Conservation (phyloP, 2,329 filamentous ascomycete species). For the Simplicillium sp. region DNA sequence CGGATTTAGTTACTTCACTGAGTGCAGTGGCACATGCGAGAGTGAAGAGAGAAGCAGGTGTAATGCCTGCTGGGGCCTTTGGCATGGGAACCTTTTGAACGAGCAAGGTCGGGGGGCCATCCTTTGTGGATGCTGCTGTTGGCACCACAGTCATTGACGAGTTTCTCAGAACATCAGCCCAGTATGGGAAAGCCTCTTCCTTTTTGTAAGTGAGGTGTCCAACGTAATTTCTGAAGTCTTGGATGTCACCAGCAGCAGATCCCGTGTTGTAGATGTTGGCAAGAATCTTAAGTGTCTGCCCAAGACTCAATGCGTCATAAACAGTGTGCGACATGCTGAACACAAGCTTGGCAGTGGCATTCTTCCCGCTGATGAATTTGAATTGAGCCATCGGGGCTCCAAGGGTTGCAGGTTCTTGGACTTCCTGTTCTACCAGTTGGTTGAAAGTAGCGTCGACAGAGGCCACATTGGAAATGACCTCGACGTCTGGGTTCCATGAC, state of each 20-base stretch:
- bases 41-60: not conserved
- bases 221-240: constrained; percentile 3
- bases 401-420: not conserved
- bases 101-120: not conserved
- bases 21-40: not conserved
- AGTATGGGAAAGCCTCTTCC: not conserved
- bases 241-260: no score
- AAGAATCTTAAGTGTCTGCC: not conserved
- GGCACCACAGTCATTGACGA: not conserved
- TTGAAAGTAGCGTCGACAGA: not conserved
- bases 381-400: not conserved
- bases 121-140: not conserved
- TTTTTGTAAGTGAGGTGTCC: not conserved
- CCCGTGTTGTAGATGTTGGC: no score
- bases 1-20: constrained; percentile 2
- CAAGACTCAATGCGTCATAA: constrained; percentile 6
- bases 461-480: not conserved
- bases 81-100: no score
- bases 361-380: not conserved
- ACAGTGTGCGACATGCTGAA: constrained; percentile 6
- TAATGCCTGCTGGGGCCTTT: not conserved
- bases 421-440: not conserved
- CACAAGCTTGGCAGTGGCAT: not conserved
- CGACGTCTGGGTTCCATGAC: not conserved
- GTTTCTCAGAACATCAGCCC: not conserved